Evolutionary conservation across 1,139 yeast species (phyloP).

Genomic region (Suhomyces kunorum): DNA sequence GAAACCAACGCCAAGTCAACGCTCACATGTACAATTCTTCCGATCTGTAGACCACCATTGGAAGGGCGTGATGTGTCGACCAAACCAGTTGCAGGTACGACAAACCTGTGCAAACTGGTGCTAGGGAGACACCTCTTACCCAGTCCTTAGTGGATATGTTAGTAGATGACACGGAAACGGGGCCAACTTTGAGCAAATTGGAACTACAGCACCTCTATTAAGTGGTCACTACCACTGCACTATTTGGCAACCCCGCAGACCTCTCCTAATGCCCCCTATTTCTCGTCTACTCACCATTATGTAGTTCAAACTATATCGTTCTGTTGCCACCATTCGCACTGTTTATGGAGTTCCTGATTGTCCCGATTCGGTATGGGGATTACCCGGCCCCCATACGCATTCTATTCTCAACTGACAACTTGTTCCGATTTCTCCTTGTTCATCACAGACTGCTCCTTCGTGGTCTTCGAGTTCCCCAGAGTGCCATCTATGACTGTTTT

Average conservation of each 20-base stretch:
- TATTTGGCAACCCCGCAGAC: too few species aligned
- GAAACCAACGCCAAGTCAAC: conserved; percentile 77
- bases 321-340: conserved; percentile 3
- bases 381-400: conserved; percentile 3
- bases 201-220: background rate
- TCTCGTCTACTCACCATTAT: too few species aligned
- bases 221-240: too few species aligned
- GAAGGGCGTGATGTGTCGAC: too few species aligned
- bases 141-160: background rate
- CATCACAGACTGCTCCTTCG: background rate
- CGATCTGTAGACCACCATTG: conserved; percentile 40
- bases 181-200: background rate
- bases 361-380: conserved; percentile 6
- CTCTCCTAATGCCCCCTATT: too few species aligned
- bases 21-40: conserved; percentile 66
- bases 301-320: too few species aligned
- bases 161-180: background rate
- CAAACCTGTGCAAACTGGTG: too few species aligned
- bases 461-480: background rate
- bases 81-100: too few species aligned
- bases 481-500: background rate
- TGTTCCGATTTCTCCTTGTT: background rate
- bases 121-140: too few species aligned
- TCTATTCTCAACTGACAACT: background rate
- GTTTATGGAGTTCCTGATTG: conserved; percentile 1